These are phyloP conservation scores for Pythium rhizo-oryzae DNA, from an alignment of 352 stramenopile species.

Conservation along the genomic window DNA sequence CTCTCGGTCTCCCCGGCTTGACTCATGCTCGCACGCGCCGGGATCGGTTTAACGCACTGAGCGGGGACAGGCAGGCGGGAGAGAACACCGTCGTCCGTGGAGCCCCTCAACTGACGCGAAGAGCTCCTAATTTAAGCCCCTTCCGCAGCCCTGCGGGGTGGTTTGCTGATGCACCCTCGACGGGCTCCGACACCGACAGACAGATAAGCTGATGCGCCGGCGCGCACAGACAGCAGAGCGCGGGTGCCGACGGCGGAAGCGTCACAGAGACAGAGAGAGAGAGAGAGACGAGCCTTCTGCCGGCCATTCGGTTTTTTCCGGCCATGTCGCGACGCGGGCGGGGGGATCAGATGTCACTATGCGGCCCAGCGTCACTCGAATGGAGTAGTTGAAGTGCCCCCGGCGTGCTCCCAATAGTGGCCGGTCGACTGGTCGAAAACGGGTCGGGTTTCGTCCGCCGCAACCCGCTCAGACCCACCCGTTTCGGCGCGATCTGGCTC, in stretches of 20 bases:
- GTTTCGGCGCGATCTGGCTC: constrained; percentile 2
- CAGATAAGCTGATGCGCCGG: too few species aligned
- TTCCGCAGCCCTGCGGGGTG: background rate
- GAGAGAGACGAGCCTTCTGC: background rate
- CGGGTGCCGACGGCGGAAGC: too few species aligned
- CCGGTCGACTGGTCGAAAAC: background rate
- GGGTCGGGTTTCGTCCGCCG: constrained; percentile 5
- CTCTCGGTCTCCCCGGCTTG: background rate
- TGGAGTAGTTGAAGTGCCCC: constrained; percentile 28
- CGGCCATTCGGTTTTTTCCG: background rate
- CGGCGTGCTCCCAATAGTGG: background rate
- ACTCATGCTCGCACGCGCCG: background rate
- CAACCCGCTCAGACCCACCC: background rate
- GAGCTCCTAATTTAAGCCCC: background rate
- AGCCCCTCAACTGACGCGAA: background rate
- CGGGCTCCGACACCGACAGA: background rate
- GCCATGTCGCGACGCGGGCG: background rate
- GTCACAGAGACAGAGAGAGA: too few species aligned
- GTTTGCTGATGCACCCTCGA: background rate
- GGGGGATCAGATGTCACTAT: background rate
- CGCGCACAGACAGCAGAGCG: too few species aligned
- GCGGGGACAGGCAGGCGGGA: background rate
- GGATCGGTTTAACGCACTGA: background rate
- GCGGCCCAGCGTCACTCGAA: background rate
- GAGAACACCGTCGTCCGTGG: background rate